Evolutionary conservation across 495 filamentous ascomycete species (phyloP), one percentile per base, ranked within the genome.

Genomic region (Saxispiralis lemnorum): DNA sequence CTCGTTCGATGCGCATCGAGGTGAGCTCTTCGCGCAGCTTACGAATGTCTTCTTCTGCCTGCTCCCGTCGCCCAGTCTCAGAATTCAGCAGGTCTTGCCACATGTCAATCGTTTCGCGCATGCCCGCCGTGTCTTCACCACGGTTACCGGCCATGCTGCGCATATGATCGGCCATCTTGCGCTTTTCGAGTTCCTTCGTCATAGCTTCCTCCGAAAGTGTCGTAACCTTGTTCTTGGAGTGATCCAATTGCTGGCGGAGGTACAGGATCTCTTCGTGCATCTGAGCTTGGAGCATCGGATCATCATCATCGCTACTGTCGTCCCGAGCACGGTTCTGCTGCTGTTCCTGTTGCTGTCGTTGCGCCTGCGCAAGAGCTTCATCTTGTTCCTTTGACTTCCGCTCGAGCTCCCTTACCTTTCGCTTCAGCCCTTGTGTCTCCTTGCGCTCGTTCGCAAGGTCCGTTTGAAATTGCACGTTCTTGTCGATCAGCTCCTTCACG

Each of bases 31-130:
- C 88, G 12, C 83, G 76, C 14, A 95, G 73, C 53, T 70, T 75
- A 40, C 78, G 76, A 46, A 86, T 86, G 42, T 94, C 86, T 21
- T 88, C 81, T 39, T 95, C 85, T 15, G 81, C 73, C 58, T 94
- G 83, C 59, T 95, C 89, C 32, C 89, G 74, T 41, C 86, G 73
- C 1, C 82, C 75, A 6, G 83, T 88, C 58, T 96, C 89, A 36
- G 87, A 80, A 52, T 95, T 84, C n/a, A 93, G 70, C 52, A 95
- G 75, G 55, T 97, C 88, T 56, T 88, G 89, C 78, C 81, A 92
- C 63, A 94, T 86, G 39, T 87, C 81, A 45, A 86, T 74, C 51
- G 93, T 84, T 59, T 95, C 89, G 54, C 85, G 75, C 24, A 80
- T 72, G 4, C 80, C 81, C 2, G 81, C 61, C 56, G 76, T 75